Base-by-base conservation (phyloP, 257 asterid genomes). In the Phtheirospermum japonicum region DNA sequence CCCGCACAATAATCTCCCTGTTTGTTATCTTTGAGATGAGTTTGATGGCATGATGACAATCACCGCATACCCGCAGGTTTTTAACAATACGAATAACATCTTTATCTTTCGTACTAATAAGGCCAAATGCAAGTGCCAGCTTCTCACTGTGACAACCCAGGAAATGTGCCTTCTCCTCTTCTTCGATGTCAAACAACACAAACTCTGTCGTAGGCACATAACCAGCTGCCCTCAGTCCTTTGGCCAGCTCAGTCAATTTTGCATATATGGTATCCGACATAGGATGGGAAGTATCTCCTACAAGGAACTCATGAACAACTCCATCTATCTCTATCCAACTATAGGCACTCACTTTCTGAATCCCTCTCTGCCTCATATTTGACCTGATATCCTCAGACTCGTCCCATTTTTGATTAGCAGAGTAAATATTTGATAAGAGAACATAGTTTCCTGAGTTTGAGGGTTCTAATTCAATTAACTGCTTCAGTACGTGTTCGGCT, bases 391-490 rank as follows among this genome's bases (percentile, higher is more conserved):
- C 37, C 26, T 52, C 40, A 2, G 59, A 32, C 9, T 52, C 51
- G 1, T 52, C 37, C 69, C 69, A 64, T 52, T 52, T 52, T 12
- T 52, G 4, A 50, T 34, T 51, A 6, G 51, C 61, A 20, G 60
- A 37, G 61, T 64, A 64, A 8, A 64, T 20, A 34, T 64, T 64
- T 4, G 69, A 50, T 5, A 64, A 30, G 12, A 51, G 50, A 11
- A 52, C 61, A 14, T 52, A 50, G 39, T 32, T 23, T 17, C 61
- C 69, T 2, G 61, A 52, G 40, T 52, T 64, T 50, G 19, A 31
- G 0, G 61, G 86, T 45, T 80, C 86, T 64, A 80, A 16, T 49
- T 77, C 72, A 31, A 80, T 75, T 63, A 80, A 48, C 52, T 66
- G 61, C 69, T 77, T 68, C 19, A 77, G 39, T 16, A 75, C 83